Evolutionary conservation across 129 eudicot genomes (phyloP).

Genomic region (Sambucus nigra): DNA sequence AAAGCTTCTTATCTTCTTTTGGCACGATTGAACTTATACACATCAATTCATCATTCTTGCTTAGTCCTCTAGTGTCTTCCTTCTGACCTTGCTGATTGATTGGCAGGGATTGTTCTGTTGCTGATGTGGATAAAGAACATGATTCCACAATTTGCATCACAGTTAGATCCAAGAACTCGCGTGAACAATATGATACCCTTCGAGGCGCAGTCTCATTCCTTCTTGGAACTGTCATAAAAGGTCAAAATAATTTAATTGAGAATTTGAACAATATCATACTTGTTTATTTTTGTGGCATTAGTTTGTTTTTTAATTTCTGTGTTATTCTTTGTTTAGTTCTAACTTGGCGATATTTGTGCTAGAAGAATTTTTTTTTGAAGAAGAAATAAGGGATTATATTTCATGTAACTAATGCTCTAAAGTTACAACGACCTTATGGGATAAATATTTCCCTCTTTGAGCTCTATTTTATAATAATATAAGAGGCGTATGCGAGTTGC

Average conservation of each 20-base stretch:
- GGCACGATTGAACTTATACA: neutral
- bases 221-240: conserved; percentile 71
- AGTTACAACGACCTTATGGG: too few relatives aligned
- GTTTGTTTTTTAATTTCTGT: neutral
- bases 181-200: conserved; percentile 28
- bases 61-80: neutral
- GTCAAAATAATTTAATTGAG: conserved; percentile 17
- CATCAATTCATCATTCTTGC: neutral
- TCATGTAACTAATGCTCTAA: too few relatives aligned
- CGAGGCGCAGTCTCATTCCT: conserved; percentile 70
- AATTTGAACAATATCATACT: neutral
- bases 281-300: neutral
- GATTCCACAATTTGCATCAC: conserved; percentile 44
- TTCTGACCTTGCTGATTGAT: conserved; percentile 13
- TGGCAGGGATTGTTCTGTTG: conserved; percentile 41
- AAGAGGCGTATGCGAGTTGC: too few relatives aligned
- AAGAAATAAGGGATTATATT: too few relatives aligned
- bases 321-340: neutral
- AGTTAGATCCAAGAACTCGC: conserved; percentile 24
- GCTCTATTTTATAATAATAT: too few relatives aligned
- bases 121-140: conserved; percentile 19
- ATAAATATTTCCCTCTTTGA: too few relatives aligned
- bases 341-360: too few relatives aligned
- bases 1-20: neutral
- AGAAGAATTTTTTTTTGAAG: too few relatives aligned